A percentile compares a stretch with the other conserved stretches of the same genome.
Conservation (phyloP, 2,329 filamentous ascomycete species). For the Pseudogymnoascus sp. region DNA sequence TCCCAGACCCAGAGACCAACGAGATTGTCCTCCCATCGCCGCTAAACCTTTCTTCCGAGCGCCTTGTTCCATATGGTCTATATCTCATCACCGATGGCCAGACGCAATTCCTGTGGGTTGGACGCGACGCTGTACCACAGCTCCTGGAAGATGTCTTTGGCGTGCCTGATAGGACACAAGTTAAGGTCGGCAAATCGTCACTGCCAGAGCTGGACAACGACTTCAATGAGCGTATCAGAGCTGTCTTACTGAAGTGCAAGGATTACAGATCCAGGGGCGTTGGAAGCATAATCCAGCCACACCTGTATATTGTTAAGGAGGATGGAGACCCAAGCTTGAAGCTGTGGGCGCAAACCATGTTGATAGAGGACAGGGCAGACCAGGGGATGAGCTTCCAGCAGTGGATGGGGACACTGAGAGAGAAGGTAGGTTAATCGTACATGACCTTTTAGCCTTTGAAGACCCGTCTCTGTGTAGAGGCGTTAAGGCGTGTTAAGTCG, state of each 20-base stretch:
- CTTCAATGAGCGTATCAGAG: constrained; percentile 89
- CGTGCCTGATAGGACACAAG: constrained; percentile 68
- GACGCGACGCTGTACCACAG: constrained; percentile 84
- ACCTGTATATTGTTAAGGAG: constrained; percentile 87
- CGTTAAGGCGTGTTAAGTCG: not conserved
- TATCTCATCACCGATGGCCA: constrained; percentile 97
- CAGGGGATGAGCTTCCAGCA: constrained; percentile 88
- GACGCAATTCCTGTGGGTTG: constrained; percentile 96
- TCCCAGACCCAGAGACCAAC: constrained; percentile 76
- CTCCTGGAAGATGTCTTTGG: constrained; percentile 87
- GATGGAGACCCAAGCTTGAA: constrained; percentile 93
- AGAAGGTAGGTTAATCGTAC: constrained; percentile 63
- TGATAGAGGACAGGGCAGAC: constrained; percentile 92
- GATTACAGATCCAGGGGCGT: constrained; percentile 82
- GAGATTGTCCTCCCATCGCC: constrained; percentile 82
- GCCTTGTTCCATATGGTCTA: constrained; percentile 78
- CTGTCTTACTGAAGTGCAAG: constrained; percentile 83
- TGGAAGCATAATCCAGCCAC: constrained; percentile 85
- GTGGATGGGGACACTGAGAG: constrained; percentile 84
- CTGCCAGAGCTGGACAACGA: constrained; percentile 87
- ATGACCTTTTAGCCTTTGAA: constrained; percentile 15
- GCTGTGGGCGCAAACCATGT: constrained; percentile 90
- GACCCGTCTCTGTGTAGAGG: not conserved
- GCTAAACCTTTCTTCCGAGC: constrained; percentile 79
- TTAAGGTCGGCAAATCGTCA: constrained; percentile 85